Percentiles rank a stretch among this genome's conserved stretches.
phyloP scores from a whole-genome alignment of 768 basidiomycete genomes.

The Cystobasidium ongulense region DNA sequence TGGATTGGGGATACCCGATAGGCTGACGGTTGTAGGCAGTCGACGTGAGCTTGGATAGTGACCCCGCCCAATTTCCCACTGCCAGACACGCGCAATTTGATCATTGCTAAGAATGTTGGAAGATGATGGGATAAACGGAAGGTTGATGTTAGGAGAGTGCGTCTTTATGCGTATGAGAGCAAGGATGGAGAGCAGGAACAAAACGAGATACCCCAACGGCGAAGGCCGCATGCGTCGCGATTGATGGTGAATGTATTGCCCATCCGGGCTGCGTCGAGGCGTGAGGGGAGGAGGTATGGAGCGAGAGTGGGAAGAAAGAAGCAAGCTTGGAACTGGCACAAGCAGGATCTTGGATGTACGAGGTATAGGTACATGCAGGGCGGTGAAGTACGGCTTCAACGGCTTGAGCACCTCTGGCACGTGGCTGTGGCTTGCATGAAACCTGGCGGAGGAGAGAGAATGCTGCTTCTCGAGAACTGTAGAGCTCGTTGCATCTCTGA shows the following conservation, averaged over 20 bases:
- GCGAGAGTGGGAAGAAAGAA: background rate
- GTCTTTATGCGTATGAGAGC: background rate
- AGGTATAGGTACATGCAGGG: background rate
- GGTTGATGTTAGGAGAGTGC: background rate
- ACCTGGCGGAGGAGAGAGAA: background rate
- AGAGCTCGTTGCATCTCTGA: conserved; percentile 1
- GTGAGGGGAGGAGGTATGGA: background rate
- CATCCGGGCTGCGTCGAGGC: background rate
- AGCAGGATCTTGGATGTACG: background rate
- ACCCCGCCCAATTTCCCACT: conserved; percentile 87
- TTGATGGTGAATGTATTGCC: background rate
- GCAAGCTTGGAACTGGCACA: background rate
- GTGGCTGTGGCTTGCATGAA: background rate
- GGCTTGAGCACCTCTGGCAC: background rate
- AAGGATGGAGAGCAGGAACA: conserved; percentile 1
- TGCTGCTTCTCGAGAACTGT: conserved; percentile 14
- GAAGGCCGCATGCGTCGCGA: background rate
- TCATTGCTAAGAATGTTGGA: conserved; percentile 47
- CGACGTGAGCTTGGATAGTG: conserved; percentile 60
- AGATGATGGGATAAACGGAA: conserved; percentile 45
- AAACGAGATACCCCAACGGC: background rate
- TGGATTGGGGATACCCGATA: conserved; percentile 58
- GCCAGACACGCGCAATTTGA: conserved; percentile 83
- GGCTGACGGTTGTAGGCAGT: conserved; percentile 48
- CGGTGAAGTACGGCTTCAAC: background rate